Evolutionary conservation across 208 protist genomes (phyloP).

Genomic region (Trypanosoma congolense): DNA sequence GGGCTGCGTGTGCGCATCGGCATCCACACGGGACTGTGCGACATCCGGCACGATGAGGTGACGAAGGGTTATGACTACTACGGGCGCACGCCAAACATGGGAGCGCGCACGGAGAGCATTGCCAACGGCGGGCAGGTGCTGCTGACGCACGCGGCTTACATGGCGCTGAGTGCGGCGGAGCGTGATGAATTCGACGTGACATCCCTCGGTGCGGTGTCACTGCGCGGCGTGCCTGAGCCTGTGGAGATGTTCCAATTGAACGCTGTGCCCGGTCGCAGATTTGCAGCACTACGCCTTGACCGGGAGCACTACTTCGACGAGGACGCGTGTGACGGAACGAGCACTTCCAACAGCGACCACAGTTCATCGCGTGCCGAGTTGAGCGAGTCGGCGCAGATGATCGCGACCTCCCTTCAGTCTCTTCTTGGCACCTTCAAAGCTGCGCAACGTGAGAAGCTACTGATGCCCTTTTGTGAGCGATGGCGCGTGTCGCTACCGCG

Average conservation of each 20-base stretch:
- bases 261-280: constrained; percentile 3
- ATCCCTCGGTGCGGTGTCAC: constrained; percentile 13
- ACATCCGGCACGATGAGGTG: constrained; percentile 46
- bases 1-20: constrained; percentile 49
- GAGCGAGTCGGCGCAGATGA: constrained; percentile 2
- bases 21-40: constrained; percentile 47
- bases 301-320: background rate
- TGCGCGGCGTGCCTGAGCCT: constrained; percentile 16
- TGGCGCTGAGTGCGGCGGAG: constrained; percentile 9
- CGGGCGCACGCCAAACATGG: constrained; percentile 2
- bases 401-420: background rate
- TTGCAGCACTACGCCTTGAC: constrained; percentile 6
- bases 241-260: constrained; percentile 22
- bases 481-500: background rate
- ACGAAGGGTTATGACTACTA: constrained; percentile 19
- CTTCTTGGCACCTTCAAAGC: background rate
- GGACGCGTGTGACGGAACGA: background rate
- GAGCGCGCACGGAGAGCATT: constrained; percentile 2
- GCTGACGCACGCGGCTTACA: constrained; percentile 4
- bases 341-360: background rate
- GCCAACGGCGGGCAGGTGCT: constrained; percentile 4
- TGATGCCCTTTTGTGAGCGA: constrained; percentile 1
- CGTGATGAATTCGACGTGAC: constrained; percentile 8
- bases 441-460: constrained; percentile 4
- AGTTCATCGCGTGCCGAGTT: background rate